Evolutionary conservation across 345 rosid genomes (phyloP), one percentile per base, ranked within the genome.

Genomic region (Hevea brasiliensis): DNA sequence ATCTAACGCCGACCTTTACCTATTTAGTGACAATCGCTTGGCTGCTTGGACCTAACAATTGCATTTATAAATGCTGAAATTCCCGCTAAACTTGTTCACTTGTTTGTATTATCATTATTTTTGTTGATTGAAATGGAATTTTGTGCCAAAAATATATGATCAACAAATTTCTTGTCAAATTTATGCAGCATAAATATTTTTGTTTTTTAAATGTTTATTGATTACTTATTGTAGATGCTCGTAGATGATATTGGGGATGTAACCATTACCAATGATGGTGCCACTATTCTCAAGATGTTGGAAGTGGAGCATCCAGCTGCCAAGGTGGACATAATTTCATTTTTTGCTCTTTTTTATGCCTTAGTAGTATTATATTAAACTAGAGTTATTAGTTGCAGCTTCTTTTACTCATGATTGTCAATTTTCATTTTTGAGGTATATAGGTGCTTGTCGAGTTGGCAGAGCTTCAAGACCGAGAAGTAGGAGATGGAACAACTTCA

Each of bases 241-340:
- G 99, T 95, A 58, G 98, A 95, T 86, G 98, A 95, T 79, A 89
- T 91, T 68, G 94, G 99, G 65, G 99, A 96, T 68, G 96, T 93
- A 37, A 91, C 96, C 15, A 93, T 95, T 60, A 95, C 99, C 8
- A 90, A 93, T 72, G 99, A 96, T 44, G 98, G 99, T 74, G 98
- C 96, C 21, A 95, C 99, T 1, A 90, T 95, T 69, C 89, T 95
- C 37, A 90, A 92, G 81, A 92, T 93, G 98, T 68, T 93, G 76
- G 98, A 95, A 74, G 96, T 93, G 55, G 98, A 95, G 84, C 99
- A 91, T 81, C 98, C 99, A 2, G 96, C 99, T 80, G 99, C 98
- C 65, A 93, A 95, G 94, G 96, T 95, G 56, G 45, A 67, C 69
- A 21, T 48, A 23, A 50, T 18, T 11, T 0, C 24, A 18, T 78